A percentile compares a stretch with the other conserved stretches of the same genome.
Evolutionary conservation across 345 rosid genomes (phyloP).

Genomic region (Lenwebbia sp.): DNA sequence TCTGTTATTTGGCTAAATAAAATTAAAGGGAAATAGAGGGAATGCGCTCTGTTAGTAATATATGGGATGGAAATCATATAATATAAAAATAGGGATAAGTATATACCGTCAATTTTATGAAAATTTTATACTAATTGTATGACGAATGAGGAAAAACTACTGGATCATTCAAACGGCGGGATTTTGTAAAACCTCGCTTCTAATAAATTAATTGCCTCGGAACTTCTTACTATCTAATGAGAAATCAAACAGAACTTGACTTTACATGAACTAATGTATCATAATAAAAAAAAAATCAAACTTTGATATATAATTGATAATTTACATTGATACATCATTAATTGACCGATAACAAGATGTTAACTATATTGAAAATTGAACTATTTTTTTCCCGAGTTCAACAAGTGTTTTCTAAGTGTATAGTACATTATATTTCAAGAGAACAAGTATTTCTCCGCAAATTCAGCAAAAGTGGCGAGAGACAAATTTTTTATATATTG

Average conservation of each 20-base stretch:
- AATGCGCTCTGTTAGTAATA: neutral
- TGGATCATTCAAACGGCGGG: no score
- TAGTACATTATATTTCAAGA: neutral
- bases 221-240: neutral
- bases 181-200: neutral
- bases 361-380: neutral
- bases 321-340: neutral
- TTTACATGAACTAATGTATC: neutral
- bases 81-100: no score
- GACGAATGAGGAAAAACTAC: no score
- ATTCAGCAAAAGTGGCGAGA: neutral
- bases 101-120: neutral
- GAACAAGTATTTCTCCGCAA: no score
- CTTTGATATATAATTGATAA: neutral
- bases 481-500: neutral
- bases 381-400: neutral
- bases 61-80: no score
- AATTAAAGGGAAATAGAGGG: neutral
- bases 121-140: no score
- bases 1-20: neutral
- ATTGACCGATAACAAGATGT: neutral
- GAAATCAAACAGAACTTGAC: neutral
- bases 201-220: neutral
- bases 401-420: neutral
- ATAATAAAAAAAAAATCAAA: neutral